Evolutionary conservation across 176 grass and related monocot genomes (phyloP).

Genomic region (Cenchrus americanus): DNA sequence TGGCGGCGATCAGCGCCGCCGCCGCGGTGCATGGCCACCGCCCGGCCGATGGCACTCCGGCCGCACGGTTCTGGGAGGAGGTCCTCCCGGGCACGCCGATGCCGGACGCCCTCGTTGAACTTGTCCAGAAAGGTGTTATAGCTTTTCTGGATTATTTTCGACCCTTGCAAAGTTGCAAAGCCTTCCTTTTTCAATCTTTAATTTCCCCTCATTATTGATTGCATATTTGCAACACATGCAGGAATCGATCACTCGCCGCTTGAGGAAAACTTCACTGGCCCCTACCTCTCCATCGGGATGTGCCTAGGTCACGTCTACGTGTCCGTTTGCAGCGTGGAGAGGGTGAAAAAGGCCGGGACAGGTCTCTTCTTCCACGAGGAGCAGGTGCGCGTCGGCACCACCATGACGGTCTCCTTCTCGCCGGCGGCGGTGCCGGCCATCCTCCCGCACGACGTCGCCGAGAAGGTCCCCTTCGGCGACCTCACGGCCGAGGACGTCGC

Average conservation of each 20-base stretch:
- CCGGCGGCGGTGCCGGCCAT: neutral
- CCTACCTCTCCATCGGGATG: neutral
- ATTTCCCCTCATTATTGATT: too few species aligned
- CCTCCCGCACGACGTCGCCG: neutral
- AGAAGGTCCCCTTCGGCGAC: neutral
- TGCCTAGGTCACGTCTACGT: too few species aligned
- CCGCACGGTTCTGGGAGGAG: neutral
- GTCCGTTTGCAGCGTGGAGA: neutral
- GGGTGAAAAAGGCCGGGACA: neutral
- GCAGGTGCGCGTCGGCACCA: neutral
- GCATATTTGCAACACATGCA: neutral
- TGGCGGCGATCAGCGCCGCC: neutral
- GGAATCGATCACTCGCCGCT: constrained; percentile 5
- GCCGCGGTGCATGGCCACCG: neutral
- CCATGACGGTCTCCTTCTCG: neutral
- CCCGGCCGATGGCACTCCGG: neutral
- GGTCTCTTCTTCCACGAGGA: constrained; percentile 24
- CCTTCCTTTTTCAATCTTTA: too few species aligned
- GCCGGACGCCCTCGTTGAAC: neutral
- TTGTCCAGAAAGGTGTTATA: neutral
- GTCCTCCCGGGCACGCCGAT: neutral
- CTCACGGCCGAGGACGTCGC: neutral
- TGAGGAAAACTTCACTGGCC: neutral
- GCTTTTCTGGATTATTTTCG: too few species aligned
- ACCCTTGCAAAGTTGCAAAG: too few species aligned